Evolutionary conservation across 495 filamentous ascomycete species (phyloP), one percentile per base, ranked within the genome.

Genomic region (Annulohypoxylon stygium): DNA sequence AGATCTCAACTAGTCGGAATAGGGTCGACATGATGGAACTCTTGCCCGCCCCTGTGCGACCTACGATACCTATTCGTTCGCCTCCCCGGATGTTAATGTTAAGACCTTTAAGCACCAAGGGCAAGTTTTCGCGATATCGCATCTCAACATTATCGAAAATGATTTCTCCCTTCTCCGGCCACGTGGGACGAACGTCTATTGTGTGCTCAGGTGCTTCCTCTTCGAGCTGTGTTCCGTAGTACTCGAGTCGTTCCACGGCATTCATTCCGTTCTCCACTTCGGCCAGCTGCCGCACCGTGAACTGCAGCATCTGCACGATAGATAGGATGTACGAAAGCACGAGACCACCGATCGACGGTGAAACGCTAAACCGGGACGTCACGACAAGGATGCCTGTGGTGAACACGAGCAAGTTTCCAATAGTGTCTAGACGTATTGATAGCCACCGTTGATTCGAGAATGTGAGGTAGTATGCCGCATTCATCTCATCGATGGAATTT

Each of bases 241-340:
- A 93, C 79, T 93, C 87, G n/a, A 99, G 86, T 33, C 96, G 92
- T 78, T 99, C 95, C 3, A 95, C 95, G 0, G 96, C 89, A 74
- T 97, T 98, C 95, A 99, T 97, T 77, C 93, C 91, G 83, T 97
- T 98, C 79, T 99, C 96, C 20, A 98, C 93, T 78, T 98, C 96
- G 37, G 96, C 95, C 39, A 98, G 87, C 81, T 98, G 96, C 41
- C 95, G 89, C 18, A 98, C 93, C 2, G 94, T 94, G 81, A 97
- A 97, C 78, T 97, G 94, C 53, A 98, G 89, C 92, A 97, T 94
- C 81, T 96, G 93, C n/a, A 97, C 94, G 69, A 98, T 97, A 34
- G 91, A 88, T 2, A 98, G 86, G 71, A 98, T 97, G 78, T 97
- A 98, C 10, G 92, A 95, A 9, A 98, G 85, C 0, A 98, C 94